These are phyloP conservation scores for Alternaria incomplexa DNA, from an alignment of 2,329 filamentous ascomycete species.

Conservation along the genomic window DNA sequence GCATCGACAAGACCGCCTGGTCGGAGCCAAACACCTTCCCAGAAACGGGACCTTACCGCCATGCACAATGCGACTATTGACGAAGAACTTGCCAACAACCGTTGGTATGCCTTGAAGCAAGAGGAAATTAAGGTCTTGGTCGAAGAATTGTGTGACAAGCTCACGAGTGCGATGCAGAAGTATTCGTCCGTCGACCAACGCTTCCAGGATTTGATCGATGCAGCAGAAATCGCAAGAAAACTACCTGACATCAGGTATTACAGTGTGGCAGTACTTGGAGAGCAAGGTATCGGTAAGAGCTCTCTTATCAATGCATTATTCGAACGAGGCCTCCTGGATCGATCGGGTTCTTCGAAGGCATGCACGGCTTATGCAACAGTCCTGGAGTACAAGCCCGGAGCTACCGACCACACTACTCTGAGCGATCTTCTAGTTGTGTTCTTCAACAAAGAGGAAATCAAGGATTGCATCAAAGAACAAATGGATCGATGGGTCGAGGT, in stretches of 20 bases:
- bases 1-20: neutral
- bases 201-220: neutral
- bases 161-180: neutral
- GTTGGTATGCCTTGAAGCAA: conserved; percentile 8
- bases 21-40: neutral
- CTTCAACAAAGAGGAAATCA: neutral
- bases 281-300: conserved; percentile 20
- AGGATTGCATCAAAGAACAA: conserved; percentile 4
- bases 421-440: conserved; percentile 15
- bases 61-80: neutral
- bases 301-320: conserved; percentile 15
- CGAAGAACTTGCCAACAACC: conserved; percentile 4
- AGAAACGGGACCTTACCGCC: neutral
- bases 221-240: neutral
- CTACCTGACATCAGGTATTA: neutral
- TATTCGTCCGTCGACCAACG: neutral
- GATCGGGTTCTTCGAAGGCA: conserved; percentile 4
- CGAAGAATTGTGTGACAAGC: neutral
- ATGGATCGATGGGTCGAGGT: conserved; percentile 2
- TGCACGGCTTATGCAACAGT: conserved; percentile 13
- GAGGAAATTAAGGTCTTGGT: neutral
- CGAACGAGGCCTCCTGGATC: conserved; percentile 9
- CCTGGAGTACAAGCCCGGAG: conserved; percentile 8
- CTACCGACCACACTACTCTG: neutral
- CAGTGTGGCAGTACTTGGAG: conserved; percentile 14